Conservation (phyloP, 2,329 filamentous ascomycete genomes). For the Fusarium beomiforme region DNA sequence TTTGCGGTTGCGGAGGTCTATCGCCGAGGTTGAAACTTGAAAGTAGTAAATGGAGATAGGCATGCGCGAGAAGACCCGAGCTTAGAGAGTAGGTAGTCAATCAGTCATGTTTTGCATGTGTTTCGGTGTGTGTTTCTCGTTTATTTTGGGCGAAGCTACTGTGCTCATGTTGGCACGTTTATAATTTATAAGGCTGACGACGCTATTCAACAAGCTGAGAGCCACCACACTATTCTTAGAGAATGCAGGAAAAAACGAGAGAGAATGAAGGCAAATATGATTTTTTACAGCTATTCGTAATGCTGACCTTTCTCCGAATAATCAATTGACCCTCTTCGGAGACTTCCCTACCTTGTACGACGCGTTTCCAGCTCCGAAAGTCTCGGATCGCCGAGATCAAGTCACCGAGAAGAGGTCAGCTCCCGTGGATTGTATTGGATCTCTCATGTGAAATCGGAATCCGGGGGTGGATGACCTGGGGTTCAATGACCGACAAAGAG, state of each 20-base stretch:
- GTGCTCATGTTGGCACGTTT: conserved; percentile 5
- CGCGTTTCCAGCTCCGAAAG: conserved; percentile 13
- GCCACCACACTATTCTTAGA: conserved; percentile 1
- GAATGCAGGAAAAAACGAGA: neutral
- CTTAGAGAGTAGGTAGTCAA: neutral
- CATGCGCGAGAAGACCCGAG: conserved; percentile 33
- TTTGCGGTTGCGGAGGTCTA: conserved; percentile 23
- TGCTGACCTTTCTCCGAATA: neutral
- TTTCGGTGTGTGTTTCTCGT: conserved; percentile 12
- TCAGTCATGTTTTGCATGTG: conserved; percentile 29
- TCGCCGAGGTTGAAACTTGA: conserved; percentile 35
- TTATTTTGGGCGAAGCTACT: neutral
- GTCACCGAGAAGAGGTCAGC: conserved; percentile 19
- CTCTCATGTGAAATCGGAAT: conserved; percentile 37
- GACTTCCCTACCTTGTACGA: neutral
- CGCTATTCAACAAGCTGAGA: conserved; percentile 17
- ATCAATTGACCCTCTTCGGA: neutral
- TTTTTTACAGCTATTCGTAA: neutral
- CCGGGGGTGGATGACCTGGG: conserved; percentile 29
- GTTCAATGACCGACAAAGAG: conserved; percentile 19
- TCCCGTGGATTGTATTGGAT: conserved; percentile 2
- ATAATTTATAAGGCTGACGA: conserved; percentile 18
- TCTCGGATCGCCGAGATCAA: conserved; percentile 25
- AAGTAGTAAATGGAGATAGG: conserved; percentile 2
- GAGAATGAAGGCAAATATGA: neutral